Base-by-base conservation (phyloP, 768 basidiomycete species). In the Krasilnikovozyma curviuscula region DNA sequence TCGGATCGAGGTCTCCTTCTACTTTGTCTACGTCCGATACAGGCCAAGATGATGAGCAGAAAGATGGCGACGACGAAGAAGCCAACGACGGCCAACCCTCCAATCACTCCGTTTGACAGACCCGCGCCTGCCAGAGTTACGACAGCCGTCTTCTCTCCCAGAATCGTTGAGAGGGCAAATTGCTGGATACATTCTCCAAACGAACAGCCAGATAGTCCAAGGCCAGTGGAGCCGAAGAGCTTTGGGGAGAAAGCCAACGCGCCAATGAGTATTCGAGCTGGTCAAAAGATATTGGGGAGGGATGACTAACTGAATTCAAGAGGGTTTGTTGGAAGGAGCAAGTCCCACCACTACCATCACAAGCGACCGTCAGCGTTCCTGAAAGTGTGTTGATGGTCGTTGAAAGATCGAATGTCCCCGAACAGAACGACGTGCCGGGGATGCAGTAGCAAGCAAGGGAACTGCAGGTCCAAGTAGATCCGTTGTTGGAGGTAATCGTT, bases 151-250 rank as follows among this genome's bases (percentile, higher is more conserved):
- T n/a, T n/a, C n/a, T n/a, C n/a, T n/a, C 61, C 60, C 64, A 55
- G 7, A 57, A 69, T 62, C 35, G 62, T 67, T 59, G 86, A 79
- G 47, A 93, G 77, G 31, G 81, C 77, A 49, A 70, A 72, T 61
- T 91, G 85, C 3, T 72, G 66, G 14, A 93, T 77, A 63, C 89
- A 93, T 65, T 95, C 89, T 23, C 89, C 89, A 55, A 80, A 89
- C 0, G 67, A 68, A 63, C 89, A 95, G 0, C 72, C 74, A 44
- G 71, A 70, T 9, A 95, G 68, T 6, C 69, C 55, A n/a, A 95
- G 73, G 1, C 89, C 89, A 32, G 63, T 58, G 0, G 70, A 54
- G 7, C 86, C 86, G 56, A 95, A 91, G 1, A 93, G 58, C 42
- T 44, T 29, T 6, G 1, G 18, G 10, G 3, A 30, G 2, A 28